Base-by-base conservation (phyloP, 345 rosid species). In the Acer saccharum region DNA sequence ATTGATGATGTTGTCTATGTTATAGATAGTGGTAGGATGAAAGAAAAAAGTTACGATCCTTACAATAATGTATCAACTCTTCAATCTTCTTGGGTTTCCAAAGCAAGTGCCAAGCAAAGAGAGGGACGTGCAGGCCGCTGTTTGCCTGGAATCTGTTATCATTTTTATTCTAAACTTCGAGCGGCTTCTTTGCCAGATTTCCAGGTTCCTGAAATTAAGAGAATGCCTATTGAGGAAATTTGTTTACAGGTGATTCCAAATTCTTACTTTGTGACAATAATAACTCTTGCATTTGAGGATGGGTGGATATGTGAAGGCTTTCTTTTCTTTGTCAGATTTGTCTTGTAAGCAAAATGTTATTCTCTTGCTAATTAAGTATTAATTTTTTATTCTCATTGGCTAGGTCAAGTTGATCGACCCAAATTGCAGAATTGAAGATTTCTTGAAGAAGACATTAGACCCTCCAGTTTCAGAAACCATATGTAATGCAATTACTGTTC, bases 71-170 rank as follows among this genome's bases (percentile, higher is more conserved):
- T 95, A 60, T 93, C 98, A 39, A 95, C 99, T 20, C 98, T 95
- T 80, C 98, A 91, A 70, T 88, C 97, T 79, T 86, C 93, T 5
- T 95, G 99, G 99, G 82, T 92, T 27, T 95, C 99, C 13, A 93
- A 93, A 84, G 99, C 98, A 80, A 95, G 91, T 86, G 94, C 98
- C 41, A 95, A 86, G 85, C 99, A 95, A 79, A 88, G 99, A 43
- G 97, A 90, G 77, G 99, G 98, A 29, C 93, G 99, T 70, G 97
- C 98, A 66, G 99, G 99, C 16, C 97, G 98, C 13, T 95, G 98
- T 83, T 96, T 86, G 79, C 95, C 99, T 70, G 99, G 99, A 61
- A 86, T 88, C 55, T 95, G 99, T 76, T 95, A 96, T 81, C 99
- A 92, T 89, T 89, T 96, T 72, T 96, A 81, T 82, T 91, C 99